A percentile compares a stretch with the other conserved stretches of the same genome.
phyloP scores from a whole-genome alignment of 768 basidiomycete genomes.

The Lentinula edodes region DNA sequence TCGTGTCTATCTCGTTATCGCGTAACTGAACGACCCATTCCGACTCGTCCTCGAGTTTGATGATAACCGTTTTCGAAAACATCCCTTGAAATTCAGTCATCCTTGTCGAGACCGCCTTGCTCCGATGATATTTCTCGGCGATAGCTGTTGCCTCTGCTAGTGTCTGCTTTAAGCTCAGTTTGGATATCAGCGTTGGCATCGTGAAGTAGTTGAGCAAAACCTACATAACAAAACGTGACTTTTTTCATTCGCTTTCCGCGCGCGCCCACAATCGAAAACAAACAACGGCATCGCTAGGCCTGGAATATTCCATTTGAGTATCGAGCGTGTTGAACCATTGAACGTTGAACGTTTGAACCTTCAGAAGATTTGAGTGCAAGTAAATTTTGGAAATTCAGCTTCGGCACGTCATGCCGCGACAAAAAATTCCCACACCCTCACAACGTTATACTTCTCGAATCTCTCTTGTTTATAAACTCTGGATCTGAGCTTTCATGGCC shows the following conservation, averaged over 20 bases:
- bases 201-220: too few relatives aligned
- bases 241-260: too few relatives aligned
- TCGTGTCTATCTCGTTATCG: slow-evolving; percentile 11
- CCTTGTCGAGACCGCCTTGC: background rate
- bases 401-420: too few relatives aligned
- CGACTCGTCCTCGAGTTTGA: background rate
- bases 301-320: too few relatives aligned
- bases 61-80: background rate
- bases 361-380: too few relatives aligned
- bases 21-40: slow-evolving; percentile 9
- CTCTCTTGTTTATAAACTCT: background rate
- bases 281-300: too few relatives aligned
- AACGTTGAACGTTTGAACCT: too few relatives aligned
- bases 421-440: too few relatives aligned
- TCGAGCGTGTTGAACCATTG: too few relatives aligned
- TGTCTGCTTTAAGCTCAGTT: slow-evolving; percentile 16
- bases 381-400: too few relatives aligned
- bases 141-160: slow-evolving; percentile 21
- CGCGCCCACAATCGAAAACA: too few relatives aligned
- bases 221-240: too few relatives aligned
- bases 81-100: slow-evolving; percentile 8
- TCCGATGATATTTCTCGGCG: background rate
- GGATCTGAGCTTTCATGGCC: background rate
- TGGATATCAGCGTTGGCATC: background rate
- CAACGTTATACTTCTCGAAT: background rate